Evolutionary conservation across 306 rosid species (phyloP), one percentile per base, ranked within the genome.

Genomic region (Prunus mume): DNA sequence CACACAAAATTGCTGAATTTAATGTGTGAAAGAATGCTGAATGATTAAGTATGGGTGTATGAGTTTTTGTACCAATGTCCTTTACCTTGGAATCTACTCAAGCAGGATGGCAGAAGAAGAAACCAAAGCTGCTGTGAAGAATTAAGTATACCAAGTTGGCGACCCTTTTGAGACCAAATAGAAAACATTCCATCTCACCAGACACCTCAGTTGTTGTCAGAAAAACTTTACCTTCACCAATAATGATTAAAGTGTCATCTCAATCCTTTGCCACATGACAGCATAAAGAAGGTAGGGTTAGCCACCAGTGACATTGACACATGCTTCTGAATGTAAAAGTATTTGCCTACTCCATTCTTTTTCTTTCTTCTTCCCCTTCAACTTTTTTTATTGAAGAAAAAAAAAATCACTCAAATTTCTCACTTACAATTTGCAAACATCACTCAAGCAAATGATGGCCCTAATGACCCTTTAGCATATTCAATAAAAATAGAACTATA

Each of bases 261-360:
- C 78, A 17, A 78, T 80, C 86, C 81, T 18, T 13, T 19, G 30
- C 69, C 86, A 88, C 93, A 79, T 81, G 81, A 74, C 78, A 68
- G 2, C 27, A 51, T 27, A 13, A 45, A 70, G 65, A 58, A 17
- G 20, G 43, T 24, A 34, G 65, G 47, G 41, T 41, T 11, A 24
- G 64, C 73, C 65, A 74, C 76, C 65, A 74, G 50, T 69, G 32
- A 50, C 79, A 32, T 65, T 63, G 50, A 30, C 83, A 69, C 74
- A 78, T 74, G 74, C 77, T 25, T n/a, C 14, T 18, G 65, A 11
- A 11, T 3, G n/a, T 41, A 60, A 73, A 78, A 74, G 76, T 24
- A 52, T 20, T 54, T 57, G n/a, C 65, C 12, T 11, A 51, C 38
- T 24, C 65, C n/a, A n/a, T 34, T 32, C 13, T 45, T 72, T 22